These are phyloP conservation scores for Xenosphaeropsis pyriputrescens DNA, from an alignment of 2,329 filamentous ascomycete genomes.

Conservation along the genomic window DNA sequence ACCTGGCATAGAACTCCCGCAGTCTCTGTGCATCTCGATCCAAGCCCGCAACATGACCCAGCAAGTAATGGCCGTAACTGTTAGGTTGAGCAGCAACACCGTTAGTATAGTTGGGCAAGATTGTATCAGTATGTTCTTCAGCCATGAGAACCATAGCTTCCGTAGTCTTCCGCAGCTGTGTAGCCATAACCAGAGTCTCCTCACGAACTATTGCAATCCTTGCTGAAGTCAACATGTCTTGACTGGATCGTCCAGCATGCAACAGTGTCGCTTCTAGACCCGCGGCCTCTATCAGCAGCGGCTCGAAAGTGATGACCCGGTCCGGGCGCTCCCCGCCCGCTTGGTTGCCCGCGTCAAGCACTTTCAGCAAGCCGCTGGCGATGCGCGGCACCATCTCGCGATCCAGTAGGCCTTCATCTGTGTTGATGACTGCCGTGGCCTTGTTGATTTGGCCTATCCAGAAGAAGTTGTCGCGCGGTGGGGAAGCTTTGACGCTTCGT, in stretches of 20 bases:
- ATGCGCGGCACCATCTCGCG: neutral
- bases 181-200: neutral
- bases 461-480: conserved; percentile 1
- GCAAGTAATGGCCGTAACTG: conserved; percentile 2
- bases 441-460: conserved; percentile 2
- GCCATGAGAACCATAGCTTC: conserved; percentile 1
- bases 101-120: conserved; percentile 2
- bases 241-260: conserved; percentile 1
- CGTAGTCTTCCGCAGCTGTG: conserved; percentile 1
- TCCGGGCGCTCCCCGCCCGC: neutral
- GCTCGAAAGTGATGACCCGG: conserved; percentile 1
- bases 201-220: conserved; percentile 1
- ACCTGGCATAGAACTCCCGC: conserved; percentile 1
- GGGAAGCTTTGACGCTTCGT: neutral
- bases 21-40: conserved; percentile 1
- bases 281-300: neutral
- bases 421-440: conserved; percentile 1
- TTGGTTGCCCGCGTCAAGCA: neutral
- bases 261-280: conserved; percentile 1
- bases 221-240: conserved; percentile 2
- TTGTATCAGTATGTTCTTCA: conserved; percentile 1
- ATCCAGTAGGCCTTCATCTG: conserved; percentile 1
- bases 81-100: conserved; percentile 2
- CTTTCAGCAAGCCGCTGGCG: neutral
- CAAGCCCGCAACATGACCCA: conserved; percentile 1